Base-by-base conservation (phyloP, 768 basidiomycete genomes). In the Filobasidium wieringae region DNA sequence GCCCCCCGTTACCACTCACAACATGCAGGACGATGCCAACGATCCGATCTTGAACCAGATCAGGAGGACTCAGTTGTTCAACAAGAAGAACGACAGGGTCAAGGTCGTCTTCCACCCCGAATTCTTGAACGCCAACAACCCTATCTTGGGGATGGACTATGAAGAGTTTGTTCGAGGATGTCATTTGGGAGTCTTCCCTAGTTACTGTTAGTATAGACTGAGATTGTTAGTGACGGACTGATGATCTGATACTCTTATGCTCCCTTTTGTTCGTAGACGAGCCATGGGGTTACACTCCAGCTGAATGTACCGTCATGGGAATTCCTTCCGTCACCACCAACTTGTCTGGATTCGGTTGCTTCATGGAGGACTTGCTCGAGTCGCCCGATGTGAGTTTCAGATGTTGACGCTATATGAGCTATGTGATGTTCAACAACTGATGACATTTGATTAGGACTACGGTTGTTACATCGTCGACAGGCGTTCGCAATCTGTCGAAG, bases 261-360 rank as follows among this genome's bases (percentile, higher is more conserved):
- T 17, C 27, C 36, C 26, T 6, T 6, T 15, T 15, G 5, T 11
- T 4, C 19, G 4, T 56, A 72, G 69, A 73, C 58, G 72, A 73
- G 58, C 65, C 67, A 32, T 69, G 63, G 65, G 64, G 66, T 26
- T 95, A 95, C 70, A 95, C 90, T 0, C 93, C 93, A 0, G 93
- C 93, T 1, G 93, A 97, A 72, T 97, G 95, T 72, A 97, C 95
- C n/a, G 95, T 99, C 34, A 99, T 99, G 95, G 95, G 95, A 60
- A 90, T 99, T 51, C 95, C 95, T 0, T 88, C 86, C 32, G 84
- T 97, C 52, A 97, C 95, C 14, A 99, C 95, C 52, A 99, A 99
- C 76, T 78, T 99, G 30, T 95, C 91, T 17, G 95, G 95, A 36
- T 97, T 97, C 64, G 95, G 95, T 49, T 76, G 75, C 57, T 96